Conservation (phyloP, 768 basidiomycete species). For the Leccinum ochraceum region DNA sequence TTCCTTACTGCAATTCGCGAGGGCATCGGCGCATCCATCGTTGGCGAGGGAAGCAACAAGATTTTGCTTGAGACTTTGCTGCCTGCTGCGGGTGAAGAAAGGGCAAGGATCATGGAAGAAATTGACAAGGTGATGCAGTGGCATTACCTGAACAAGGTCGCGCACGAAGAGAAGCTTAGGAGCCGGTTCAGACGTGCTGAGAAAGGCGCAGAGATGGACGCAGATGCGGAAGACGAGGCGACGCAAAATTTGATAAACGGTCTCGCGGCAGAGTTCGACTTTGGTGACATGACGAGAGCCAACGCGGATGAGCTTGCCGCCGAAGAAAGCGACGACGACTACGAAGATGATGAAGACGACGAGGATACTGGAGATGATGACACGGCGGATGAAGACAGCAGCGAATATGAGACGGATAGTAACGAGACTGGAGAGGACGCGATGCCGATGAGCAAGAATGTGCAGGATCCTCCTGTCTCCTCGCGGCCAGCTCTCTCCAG, state of each 20-base stretch:
- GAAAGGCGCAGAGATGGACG: constrained; percentile 43
- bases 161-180: constrained; percentile 91
- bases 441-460: constrained; percentile 13
- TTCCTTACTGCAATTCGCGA: constrained; percentile 91
- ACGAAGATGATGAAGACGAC: constrained; percentile 44
- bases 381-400: constrained; percentile 37
- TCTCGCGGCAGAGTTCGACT: constrained; percentile 78
- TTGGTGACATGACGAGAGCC: constrained; percentile 75
- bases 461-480: not conserved
- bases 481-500: not conserved
- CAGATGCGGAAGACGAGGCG: constrained; percentile 77
- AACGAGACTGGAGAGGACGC: constrained; percentile 13
- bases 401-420: constrained; percentile 36
- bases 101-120: constrained; percentile 76
- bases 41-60: constrained; percentile 15
- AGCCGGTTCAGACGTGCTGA: constrained; percentile 72
- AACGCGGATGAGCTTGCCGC: constrained; percentile 82
- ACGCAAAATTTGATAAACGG: constrained; percentile 76
- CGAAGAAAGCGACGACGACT: constrained; percentile 59
- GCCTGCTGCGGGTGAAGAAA: constrained; percentile 78
- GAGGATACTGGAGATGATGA: constrained; percentile 42
- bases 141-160: constrained; percentile 92
- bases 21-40: constrained; percentile 59
- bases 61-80: constrained; percentile 89
- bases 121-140: constrained; percentile 88